These are phyloP conservation scores for Pholiota conissans DNA, from an alignment of 768 basidiomycete species.

Conservation along the genomic window DNA sequence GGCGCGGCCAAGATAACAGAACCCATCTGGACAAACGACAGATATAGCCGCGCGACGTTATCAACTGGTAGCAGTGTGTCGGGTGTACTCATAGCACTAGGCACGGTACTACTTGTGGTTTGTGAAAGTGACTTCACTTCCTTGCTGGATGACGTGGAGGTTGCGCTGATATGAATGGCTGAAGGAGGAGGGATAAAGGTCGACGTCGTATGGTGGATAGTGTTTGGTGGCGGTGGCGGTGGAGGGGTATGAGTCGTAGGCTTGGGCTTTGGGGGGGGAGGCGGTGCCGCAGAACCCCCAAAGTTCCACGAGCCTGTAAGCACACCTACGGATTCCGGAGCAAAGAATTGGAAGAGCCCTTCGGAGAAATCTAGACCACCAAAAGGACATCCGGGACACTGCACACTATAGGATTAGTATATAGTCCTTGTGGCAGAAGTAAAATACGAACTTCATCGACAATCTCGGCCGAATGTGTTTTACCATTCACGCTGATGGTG, in stretches of 20 bases:
- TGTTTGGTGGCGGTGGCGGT: slow-evolving; percentile 14
- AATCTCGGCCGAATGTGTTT: slow-evolving; percentile 49
- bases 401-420: too few relatives aligned
- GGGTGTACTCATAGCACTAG: slow-evolving; percentile 8
- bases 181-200: slow-evolving; percentile 5
- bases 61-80: slow-evolving; percentile 1
- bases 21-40: slow-evolving; percentile 16
- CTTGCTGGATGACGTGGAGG: not conserved
- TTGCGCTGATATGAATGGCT: not conserved
- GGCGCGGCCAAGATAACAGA: slow-evolving; percentile 14
- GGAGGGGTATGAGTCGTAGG: slow-evolving; percentile 7
- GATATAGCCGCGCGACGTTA: slow-evolving; percentile 17
- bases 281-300: slow-evolving; percentile 22
- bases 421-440: not conserved
- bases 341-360: slow-evolving; percentile 61
- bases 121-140: slow-evolving; percentile 5
- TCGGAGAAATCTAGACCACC: slow-evolving; percentile 63
- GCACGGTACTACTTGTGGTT: not conserved
- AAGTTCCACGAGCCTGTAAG: slow-evolving; percentile 58
- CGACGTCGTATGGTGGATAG: slow-evolving; percentile 4
- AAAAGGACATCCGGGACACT: slow-evolving; percentile 46
- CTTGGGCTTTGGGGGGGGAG: slow-evolving; percentile 11
- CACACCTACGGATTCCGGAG: slow-evolving; percentile 42
- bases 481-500: slow-evolving; percentile 49
- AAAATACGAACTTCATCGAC: slow-evolving; percentile 45